phyloP scores from a whole-genome alignment of 2,329 filamentous ascomycete species.

The Fusarium penzigii region DNA sequence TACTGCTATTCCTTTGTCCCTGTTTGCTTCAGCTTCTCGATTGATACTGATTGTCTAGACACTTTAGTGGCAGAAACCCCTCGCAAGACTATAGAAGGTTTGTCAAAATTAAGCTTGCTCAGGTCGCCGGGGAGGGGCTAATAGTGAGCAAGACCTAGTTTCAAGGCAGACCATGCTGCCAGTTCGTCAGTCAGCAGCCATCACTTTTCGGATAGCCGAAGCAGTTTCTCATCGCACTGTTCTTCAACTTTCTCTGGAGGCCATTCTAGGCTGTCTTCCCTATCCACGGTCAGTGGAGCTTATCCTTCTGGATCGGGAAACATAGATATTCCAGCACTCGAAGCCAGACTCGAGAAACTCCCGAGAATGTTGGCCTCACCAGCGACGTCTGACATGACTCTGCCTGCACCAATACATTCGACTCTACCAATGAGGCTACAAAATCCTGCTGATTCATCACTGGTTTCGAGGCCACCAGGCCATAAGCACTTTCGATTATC shows the following conservation, averaged over 20 bases:
- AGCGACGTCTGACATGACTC: constrained; percentile 8
- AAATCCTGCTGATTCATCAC: constrained; percentile 1
- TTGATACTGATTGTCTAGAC: constrained; percentile 1
- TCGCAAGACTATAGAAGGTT: not conserved
- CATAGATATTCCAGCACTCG: constrained; percentile 40
- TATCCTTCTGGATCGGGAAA: constrained; percentile 36
- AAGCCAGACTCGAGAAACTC: constrained; percentile 36
- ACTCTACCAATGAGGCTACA: constrained; percentile 7
- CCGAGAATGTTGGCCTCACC: constrained; percentile 21
- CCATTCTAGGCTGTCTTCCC: constrained; percentile 56
- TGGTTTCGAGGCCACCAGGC: constrained; percentile 15
- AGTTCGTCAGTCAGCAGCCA: constrained; percentile 23
- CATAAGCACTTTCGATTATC: constrained; percentile 25
- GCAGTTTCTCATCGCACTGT: constrained; percentile 52
- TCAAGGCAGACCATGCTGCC: constrained; percentile 23
- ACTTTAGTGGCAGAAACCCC: not conserved
- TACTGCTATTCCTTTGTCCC: not conserved
- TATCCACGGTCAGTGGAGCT: constrained; percentile 50
- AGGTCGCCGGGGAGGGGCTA: constrained; percentile 4
- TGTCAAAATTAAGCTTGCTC: not conserved
- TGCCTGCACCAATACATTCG: constrained; percentile 9
- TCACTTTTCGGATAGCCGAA: constrained; percentile 49
- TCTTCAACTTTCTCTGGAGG: constrained; percentile 47
- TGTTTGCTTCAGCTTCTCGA: not conserved
- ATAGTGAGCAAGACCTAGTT: constrained; percentile 20